Percentiles rank a stretch among this genome's conserved stretches.
Conservation (phyloP, 1,284 basidiomycete species). For the Heterobasidion occidentale region DNA sequence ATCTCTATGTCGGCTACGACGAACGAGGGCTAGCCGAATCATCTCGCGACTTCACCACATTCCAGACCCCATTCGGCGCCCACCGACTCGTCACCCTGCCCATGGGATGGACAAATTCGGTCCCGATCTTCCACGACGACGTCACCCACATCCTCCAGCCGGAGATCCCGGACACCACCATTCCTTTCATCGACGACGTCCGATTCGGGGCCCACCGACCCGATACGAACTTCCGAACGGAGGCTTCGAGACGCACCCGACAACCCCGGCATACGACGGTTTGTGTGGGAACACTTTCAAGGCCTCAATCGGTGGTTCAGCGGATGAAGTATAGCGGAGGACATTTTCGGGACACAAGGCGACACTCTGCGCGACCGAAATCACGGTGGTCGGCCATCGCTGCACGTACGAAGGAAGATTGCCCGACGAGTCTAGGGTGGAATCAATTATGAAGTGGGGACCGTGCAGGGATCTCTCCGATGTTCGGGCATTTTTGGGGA, state of each 20-base stretch:
- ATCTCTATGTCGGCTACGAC: neutral
- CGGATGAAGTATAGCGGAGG: conserved; percentile 16
- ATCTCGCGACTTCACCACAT: neutral
- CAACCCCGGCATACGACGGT: conserved; percentile 24
- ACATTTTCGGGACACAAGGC: conserved; percentile 17
- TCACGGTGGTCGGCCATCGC: conserved; percentile 19
- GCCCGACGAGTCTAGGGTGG: conserved; percentile 6
- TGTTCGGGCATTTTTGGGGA: conserved; percentile 6
- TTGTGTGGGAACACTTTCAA: conserved; percentile 23
- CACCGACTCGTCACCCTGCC: conserved; percentile 18
- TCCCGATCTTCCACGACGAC: conserved; percentile 25
- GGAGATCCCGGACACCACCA: conserved; percentile 25
- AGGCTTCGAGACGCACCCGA: conserved; percentile 17
- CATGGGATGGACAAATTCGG: conserved; percentile 31
- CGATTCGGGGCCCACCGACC: conserved; percentile 14
- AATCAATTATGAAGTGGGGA: conserved; percentile 17
- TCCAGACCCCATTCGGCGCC: conserved; percentile 7
- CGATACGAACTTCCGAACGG: conserved; percentile 12
- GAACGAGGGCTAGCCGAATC: neutral
- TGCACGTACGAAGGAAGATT: conserved; percentile 17
- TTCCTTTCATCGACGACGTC: conserved; percentile 23
- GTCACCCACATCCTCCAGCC: conserved; percentile 23
- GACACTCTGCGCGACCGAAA: conserved; percentile 10
- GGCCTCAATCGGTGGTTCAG: conserved; percentile 24
- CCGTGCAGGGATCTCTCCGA: conserved; percentile 2